phyloP scores from a whole-genome alignment of 2,329 filamentous ascomycete genomes.

The Pseudogymnoascus sp. region DNA sequence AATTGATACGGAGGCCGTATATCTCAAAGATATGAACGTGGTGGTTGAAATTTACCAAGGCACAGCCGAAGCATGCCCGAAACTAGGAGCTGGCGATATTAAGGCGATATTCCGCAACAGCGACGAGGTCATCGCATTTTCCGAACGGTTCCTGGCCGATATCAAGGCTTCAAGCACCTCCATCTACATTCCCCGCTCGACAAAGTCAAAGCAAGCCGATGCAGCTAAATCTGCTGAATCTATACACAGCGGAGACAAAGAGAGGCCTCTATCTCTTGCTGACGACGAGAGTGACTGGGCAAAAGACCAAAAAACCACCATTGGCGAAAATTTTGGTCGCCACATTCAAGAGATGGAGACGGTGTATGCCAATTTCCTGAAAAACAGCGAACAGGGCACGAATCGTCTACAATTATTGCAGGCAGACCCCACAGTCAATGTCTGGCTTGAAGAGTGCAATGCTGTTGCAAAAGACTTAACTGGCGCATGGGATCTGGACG shows the following conservation, averaged over 20 bases:
- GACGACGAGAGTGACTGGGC: constrained; percentile 6
- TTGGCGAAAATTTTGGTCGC: constrained; percentile 25
- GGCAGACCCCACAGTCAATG: constrained; percentile 55
- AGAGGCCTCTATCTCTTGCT: not conserved
- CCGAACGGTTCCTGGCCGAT: constrained; percentile 67
- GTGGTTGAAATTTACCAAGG: constrained; percentile 97
- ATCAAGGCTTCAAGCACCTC: constrained; percentile 73
- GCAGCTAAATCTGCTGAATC: constrained; percentile 17
- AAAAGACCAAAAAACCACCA: constrained; percentile 25
- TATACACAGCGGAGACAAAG: constrained; percentile 16
- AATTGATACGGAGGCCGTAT: constrained; percentile 84
- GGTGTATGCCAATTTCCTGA: constrained; percentile 54
- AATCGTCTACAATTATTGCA: constrained; percentile 56
- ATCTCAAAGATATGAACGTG: constrained; percentile 93
- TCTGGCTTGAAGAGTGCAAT: constrained; percentile 92
- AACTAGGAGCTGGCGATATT: constrained; percentile 74
- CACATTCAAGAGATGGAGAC: constrained; percentile 54
- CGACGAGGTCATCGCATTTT: constrained; percentile 82
- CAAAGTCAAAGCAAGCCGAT: constrained; percentile 33
- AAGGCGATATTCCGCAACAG: constrained; percentile 90
- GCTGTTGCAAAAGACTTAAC: constrained; percentile 88
- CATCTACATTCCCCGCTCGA: constrained; percentile 59
- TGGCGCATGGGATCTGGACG: constrained; percentile 88
- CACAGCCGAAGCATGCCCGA: constrained; percentile 72
- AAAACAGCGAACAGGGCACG: constrained; percentile 54